Conservation (phyloP, 2,329 filamentous ascomycete species). For the Ascochyta fabae region DNA sequence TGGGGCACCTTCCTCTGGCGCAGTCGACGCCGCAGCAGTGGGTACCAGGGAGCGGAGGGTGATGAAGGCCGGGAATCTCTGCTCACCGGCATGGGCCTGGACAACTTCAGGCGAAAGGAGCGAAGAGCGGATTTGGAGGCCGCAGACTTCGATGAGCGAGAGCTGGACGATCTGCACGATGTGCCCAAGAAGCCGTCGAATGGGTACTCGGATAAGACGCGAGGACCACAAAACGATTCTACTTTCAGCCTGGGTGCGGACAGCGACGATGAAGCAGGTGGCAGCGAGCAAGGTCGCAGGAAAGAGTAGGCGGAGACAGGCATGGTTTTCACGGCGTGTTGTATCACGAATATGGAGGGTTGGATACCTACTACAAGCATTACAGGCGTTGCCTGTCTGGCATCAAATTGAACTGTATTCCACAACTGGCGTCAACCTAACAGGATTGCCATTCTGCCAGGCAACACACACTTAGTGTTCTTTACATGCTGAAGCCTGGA, state of each 20-base stretch:
- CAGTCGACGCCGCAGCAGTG: slow-evolving; percentile 49
- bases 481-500: slow-evolving; percentile 4
- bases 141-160: slow-evolving; percentile 67
- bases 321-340: background rate
- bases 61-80: slow-evolving; percentile 55
- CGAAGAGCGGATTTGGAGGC: slow-evolving; percentile 62
- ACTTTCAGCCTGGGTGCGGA: slow-evolving; percentile 59
- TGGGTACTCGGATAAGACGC: slow-evolving; percentile 38
- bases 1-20: slow-evolving; percentile 78
- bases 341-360: slow-evolving; percentile 1
- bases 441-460: background rate
- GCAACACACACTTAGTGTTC: background rate
- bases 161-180: slow-evolving; percentile 62
- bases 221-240: slow-evolving; percentile 44
- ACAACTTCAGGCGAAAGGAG: slow-evolving; percentile 55
- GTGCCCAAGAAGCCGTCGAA: slow-evolving; percentile 32
- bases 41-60: slow-evolving; percentile 53
- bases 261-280: slow-evolving; percentile 47
- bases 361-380: slow-evolving; percentile 20
- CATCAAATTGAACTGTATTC: background rate
- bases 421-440: background rate
- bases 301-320: slow-evolving; percentile 31
- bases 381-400: slow-evolving; percentile 16
- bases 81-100: slow-evolving; percentile 53
- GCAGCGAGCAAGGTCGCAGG: slow-evolving; percentile 40